Conservation (phyloP, 2,329 filamentous ascomycete species). For the Fusarium fujikuroi region DNA sequence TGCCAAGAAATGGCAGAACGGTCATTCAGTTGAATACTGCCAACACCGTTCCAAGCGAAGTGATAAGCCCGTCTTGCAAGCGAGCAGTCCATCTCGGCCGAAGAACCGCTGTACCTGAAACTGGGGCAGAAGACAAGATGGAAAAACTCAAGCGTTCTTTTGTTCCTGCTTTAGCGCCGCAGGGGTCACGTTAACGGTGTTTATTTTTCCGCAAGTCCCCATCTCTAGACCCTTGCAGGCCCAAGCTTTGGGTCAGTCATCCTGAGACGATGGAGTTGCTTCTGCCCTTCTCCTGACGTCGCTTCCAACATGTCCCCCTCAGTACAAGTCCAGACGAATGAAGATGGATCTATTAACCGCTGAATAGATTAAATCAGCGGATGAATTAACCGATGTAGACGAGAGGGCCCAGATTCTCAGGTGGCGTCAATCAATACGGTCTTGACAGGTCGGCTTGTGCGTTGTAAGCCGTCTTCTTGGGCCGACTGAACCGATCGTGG, state of each 20-base stretch:
- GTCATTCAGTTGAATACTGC: background rate
- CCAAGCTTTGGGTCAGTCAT: background rate
- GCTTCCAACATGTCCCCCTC: background rate
- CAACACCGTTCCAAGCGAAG: conserved; percentile 15
- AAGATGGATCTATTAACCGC: background rate
- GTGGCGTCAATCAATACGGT: conserved; percentile 2
- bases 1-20: background rate
- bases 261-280: conserved; percentile 7
- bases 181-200: conserved; percentile 5
- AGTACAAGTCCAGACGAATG: background rate
- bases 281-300: background rate
- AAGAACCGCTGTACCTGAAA: conserved; percentile 41
- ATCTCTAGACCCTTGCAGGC: background rate
- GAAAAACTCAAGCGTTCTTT: conserved; percentile 18
- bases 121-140: conserved; percentile 12
- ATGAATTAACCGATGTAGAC: background rate
- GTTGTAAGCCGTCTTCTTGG: background rate
- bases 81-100: conserved; percentile 8
- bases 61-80: background rate
- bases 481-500: conserved; percentile 1
- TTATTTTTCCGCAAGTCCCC: conserved; percentile 29
- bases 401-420: background rate
- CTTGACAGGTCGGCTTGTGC: background rate
- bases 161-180: conserved; percentile 39
- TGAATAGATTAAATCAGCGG: background rate